phyloP scores from a whole-genome alignment of 2,329 filamentous ascomycete species.

The Monilinia fructicola region DNA sequence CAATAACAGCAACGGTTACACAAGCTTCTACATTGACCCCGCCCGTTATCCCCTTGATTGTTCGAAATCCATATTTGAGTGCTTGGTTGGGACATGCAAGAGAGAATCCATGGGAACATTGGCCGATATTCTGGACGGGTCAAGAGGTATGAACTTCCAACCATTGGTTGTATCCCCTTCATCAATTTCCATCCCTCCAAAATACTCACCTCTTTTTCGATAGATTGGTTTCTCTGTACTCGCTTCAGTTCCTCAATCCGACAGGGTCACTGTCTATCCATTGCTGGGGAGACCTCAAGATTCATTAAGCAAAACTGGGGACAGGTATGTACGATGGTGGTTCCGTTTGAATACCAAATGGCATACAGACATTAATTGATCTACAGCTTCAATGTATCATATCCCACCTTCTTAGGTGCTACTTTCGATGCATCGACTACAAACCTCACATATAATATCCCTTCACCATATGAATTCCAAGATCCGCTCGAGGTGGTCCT shows the following conservation, averaged over 20 bases:
- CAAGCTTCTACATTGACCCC: conserved; percentile 55
- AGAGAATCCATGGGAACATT: conserved; percentile 73
- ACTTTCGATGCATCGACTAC: conserved; percentile 70
- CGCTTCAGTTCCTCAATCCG: conserved; percentile 59
- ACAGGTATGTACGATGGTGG: conserved; percentile 36
- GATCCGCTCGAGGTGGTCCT: conserved; percentile 55
- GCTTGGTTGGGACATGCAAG: conserved; percentile 66
- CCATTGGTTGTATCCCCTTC: background rate
- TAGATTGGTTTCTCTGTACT: conserved; percentile 63
- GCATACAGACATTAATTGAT: conserved; percentile 16
- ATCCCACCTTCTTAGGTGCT: conserved; percentile 58
- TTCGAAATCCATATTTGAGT: conserved; percentile 61
- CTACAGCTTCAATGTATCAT: conserved; percentile 56
- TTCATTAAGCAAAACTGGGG: conserved; percentile 48
- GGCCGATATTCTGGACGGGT: conserved; percentile 85
- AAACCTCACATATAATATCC: conserved; percentile 64
- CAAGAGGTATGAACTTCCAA: conserved; percentile 49
- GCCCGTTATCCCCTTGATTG: conserved; percentile 56
- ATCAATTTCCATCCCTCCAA: conserved; percentile 13
- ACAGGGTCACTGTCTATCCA: conserved; percentile 61
- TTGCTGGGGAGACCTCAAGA: conserved; percentile 66
- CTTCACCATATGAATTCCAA: conserved; percentile 43
- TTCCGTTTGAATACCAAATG: background rate
- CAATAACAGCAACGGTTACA: conserved; percentile 35
- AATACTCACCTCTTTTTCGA: conserved; percentile 7